Evolutionary conservation across 345 rosid genomes (phyloP).

Genomic region (Mercurialis annua): DNA sequence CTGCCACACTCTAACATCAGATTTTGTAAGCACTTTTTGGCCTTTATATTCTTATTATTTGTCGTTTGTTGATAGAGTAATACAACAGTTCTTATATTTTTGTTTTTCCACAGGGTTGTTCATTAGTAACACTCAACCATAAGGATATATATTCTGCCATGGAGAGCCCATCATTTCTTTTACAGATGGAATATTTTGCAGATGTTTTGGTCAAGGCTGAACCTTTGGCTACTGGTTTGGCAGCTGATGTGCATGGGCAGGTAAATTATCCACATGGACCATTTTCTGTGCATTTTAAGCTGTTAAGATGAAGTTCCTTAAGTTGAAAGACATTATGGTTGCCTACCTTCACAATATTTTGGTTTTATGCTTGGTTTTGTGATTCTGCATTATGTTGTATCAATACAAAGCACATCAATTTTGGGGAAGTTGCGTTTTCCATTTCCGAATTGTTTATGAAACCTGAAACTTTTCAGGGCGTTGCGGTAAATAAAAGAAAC

Average conservation of each 20-base stretch:
- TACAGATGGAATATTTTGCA: slow-evolving; percentile 66
- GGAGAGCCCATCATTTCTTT: slow-evolving; percentile 46
- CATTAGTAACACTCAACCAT: slow-evolving; percentile 65
- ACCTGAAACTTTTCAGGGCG: too few species aligned
- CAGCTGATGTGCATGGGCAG: slow-evolving; percentile 93
- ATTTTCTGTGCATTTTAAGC: neutral
- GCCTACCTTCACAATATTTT: neutral
- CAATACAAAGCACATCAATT: too few species aligned
- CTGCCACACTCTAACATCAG: slow-evolving; percentile 69
- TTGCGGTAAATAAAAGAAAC: too few species aligned
- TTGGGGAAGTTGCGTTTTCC: too few species aligned
- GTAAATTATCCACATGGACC: slow-evolving; percentile 29
- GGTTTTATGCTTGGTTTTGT: too few species aligned
- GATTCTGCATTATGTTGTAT: neutral
- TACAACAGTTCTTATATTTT: neutral
- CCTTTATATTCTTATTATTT: neutral
- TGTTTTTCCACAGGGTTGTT: slow-evolving; percentile 62
- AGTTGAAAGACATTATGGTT: neutral
- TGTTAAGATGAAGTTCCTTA: neutral
- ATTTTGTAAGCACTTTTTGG: slow-evolving; percentile 52
- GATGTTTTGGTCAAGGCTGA: slow-evolving; percentile 73
- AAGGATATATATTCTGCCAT: slow-evolving; percentile 61
- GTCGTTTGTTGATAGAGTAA: neutral
- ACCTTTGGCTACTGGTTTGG: slow-evolving; percentile 91
- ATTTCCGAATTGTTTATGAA: too few species aligned